Conservation (phyloP, 164 flowering plant species). For the Vitis rotundifolia region DNA sequence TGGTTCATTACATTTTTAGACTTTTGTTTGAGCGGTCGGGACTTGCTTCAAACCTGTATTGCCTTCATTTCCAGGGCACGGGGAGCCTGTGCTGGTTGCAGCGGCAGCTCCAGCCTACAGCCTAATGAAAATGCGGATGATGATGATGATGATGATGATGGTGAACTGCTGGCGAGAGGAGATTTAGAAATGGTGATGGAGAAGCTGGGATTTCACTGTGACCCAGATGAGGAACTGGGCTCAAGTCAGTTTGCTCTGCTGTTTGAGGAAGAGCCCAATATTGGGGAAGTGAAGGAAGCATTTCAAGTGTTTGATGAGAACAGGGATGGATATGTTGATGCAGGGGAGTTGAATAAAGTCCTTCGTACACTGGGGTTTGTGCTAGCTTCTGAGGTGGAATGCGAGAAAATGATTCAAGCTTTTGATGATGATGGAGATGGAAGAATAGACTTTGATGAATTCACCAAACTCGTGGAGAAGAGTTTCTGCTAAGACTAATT, state of each 20-base stretch:
- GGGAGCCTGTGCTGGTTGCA: not conserved
- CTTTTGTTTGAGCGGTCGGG: not conserved
- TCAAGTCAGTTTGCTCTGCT: constrained; percentile 12
- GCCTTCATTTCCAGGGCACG: not conserved
- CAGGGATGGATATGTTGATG: constrained; percentile 55
- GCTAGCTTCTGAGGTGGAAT: constrained; percentile 27
- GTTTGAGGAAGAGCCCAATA: constrained; percentile 44
- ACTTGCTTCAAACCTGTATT: not conserved
- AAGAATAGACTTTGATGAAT: constrained; percentile 42
- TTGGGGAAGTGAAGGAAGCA: constrained; percentile 43
- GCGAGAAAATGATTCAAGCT: constrained; percentile 39
- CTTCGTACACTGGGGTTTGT: constrained; percentile 28
- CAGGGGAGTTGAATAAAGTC: constrained; percentile 38
- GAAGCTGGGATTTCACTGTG: constrained; percentile 11
- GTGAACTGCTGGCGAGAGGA: not conserved
- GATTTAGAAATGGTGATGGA: constrained; percentile 35
- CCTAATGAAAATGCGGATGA: no score
- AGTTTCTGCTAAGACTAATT: constrained; percentile 13
- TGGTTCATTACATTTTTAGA: constrained; percentile 5
- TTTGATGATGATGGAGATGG: constrained; percentile 50
- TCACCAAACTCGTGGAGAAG: constrained; percentile 34
- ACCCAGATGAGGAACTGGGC: constrained; percentile 8
- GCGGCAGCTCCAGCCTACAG: not conserved
- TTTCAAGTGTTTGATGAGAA: constrained; percentile 51
- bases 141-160: no score